Conservation (phyloP, 1,284 basidiomycete species). For the Amanita bisporigera region DNA sequence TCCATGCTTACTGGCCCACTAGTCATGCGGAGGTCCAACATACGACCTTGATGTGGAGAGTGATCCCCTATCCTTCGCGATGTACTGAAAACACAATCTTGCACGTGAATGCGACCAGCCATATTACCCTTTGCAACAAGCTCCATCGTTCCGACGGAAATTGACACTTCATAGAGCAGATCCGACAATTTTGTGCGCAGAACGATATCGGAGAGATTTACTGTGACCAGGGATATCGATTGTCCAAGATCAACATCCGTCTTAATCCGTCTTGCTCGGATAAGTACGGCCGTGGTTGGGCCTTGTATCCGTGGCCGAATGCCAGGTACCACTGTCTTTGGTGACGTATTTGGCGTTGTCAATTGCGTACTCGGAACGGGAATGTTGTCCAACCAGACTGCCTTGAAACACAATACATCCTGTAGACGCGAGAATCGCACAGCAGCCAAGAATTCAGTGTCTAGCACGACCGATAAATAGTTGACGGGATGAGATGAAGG, state of each 20-base stretch:
- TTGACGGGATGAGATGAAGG: slow-evolving; percentile 49
- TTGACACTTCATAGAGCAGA: slow-evolving; percentile 60
- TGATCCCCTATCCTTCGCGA: slow-evolving; percentile 58
- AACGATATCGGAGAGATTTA: slow-evolving; percentile 66
- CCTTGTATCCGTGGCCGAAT: slow-evolving; percentile 47
- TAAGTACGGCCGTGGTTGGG: slow-evolving; percentile 62
- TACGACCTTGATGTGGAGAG: slow-evolving; percentile 48
- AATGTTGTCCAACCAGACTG: slow-evolving; percentile 88
- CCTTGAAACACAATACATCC: slow-evolving; percentile 88
- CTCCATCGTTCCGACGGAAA: slow-evolving; percentile 68
- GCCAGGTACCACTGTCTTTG: slow-evolving; percentile 24
- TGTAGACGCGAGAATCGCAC: slow-evolving; percentile 82
- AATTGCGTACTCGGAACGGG: slow-evolving; percentile 65
- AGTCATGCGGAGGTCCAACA: slow-evolving; percentile 78
- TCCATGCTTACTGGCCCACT: slow-evolving; percentile 72
- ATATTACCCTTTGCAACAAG: slow-evolving; percentile 76
- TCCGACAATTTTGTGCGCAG: slow-evolving; percentile 68
- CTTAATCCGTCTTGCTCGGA: slow-evolving; percentile 74
- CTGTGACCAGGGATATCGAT: slow-evolving; percentile 67
- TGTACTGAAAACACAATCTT: slow-evolving; percentile 79
- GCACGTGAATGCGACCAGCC: slow-evolving; percentile 70
- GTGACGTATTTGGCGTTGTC: slow-evolving; percentile 28
- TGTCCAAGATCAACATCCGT: slow-evolving; percentile 81
- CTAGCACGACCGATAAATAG: slow-evolving; percentile 71
- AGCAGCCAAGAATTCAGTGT: slow-evolving; percentile 77